A percentile compares a stretch with the other conserved stretches of the same genome.
These are phyloP conservation scores for Aphanocladium album DNA, from an alignment of 2,329 filamentous ascomycete species.

Conservation along the genomic window DNA sequence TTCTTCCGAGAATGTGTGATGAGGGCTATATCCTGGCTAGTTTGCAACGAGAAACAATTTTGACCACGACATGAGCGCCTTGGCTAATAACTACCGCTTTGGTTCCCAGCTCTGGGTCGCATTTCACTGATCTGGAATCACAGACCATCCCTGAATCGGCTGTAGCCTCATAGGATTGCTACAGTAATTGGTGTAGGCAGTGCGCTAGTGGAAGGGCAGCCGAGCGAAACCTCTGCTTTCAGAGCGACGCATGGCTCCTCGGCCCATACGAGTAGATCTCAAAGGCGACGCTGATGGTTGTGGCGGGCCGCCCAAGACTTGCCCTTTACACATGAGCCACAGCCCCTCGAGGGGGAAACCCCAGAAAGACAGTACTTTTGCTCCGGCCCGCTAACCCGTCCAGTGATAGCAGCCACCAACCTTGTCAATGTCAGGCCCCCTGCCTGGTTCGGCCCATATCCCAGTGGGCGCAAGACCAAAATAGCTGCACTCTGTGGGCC, in stretches of 20 bases:
- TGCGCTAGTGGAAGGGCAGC: constrained; percentile 1
- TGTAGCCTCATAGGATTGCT: neutral
- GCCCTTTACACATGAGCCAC: neutral
- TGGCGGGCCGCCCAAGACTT: neutral
- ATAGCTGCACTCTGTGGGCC: neutral
- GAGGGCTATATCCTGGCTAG: neutral
- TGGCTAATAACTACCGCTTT: neutral
- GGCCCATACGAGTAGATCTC: neutral
- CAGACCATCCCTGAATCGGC: neutral
- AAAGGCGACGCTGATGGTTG: neutral
- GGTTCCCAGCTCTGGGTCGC: neutral
- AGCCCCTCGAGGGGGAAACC: neutral
- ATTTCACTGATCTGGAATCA: neutral
- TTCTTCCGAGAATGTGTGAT: neutral
- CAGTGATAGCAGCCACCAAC: neutral
- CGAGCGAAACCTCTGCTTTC: neutral
- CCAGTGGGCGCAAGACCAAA: constrained; percentile 2
- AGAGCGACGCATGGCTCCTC: neutral
- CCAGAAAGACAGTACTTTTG: neutral
- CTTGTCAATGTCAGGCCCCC: neutral
- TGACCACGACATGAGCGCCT: neutral
- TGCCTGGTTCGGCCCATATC: neutral
- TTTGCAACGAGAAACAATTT: neutral
- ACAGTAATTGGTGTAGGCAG: neutral
- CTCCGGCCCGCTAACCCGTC: constrained; percentile 1